A percentile compares a stretch with the other conserved stretches of the same genome.
phyloP scores from a whole-genome alignment of 1,284 basidiomycete genomes.

The Sporisorium scitamineum region DNA sequence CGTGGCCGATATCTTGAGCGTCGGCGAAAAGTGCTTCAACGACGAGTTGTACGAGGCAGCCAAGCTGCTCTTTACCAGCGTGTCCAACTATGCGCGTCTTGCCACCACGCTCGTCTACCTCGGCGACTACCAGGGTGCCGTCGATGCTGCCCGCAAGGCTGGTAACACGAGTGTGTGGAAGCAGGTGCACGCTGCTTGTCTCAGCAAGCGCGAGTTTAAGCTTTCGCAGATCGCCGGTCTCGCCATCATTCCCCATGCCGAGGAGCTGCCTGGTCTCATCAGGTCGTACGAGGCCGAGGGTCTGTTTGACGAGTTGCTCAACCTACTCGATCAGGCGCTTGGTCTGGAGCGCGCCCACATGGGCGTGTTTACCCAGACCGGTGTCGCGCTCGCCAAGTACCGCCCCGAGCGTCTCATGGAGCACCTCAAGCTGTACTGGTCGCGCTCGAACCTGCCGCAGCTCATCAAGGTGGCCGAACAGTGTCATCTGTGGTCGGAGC shows the following conservation, averaged over 20 bases:
- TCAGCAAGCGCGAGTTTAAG: slow-evolving; percentile 96
- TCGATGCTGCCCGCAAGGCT: slow-evolving; percentile 97
- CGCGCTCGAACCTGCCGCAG: slow-evolving; percentile 94
- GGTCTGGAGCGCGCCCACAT: slow-evolving; percentile 93
- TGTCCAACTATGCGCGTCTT: slow-evolving; percentile 97
- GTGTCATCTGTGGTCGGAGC: slow-evolving; percentile 97
- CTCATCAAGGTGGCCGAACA: slow-evolving; percentile 95
- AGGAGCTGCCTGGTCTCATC: slow-evolving; percentile 86
- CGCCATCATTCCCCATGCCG: slow-evolving; percentile 73
- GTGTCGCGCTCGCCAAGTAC: slow-evolving; percentile 97
- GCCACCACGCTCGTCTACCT: slow-evolving; percentile 99
- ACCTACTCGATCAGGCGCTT: slow-evolving; percentile 90
- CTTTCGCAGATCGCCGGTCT: slow-evolving; percentile 84
- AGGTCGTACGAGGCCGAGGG: slow-evolving; percentile 90
- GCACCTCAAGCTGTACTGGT: slow-evolving; percentile 96
- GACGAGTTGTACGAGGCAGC: slow-evolving; percentile 98
- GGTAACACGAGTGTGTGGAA: slow-evolving; percentile 99
- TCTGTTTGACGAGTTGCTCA: slow-evolving; percentile 93
- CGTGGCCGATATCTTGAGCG: slow-evolving; percentile 93
- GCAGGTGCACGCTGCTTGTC: slow-evolving; percentile 97
- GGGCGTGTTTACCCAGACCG: slow-evolving; percentile 86
- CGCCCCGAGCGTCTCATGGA: slow-evolving; percentile 98
- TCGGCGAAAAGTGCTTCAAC: slow-evolving; percentile 99
- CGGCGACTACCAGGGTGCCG: slow-evolving; percentile 96
- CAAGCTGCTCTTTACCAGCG: slow-evolving; percentile 93